phyloP scores from a whole-genome alignment of 768 basidiomycete species.

The Leccinellum albellum region DNA sequence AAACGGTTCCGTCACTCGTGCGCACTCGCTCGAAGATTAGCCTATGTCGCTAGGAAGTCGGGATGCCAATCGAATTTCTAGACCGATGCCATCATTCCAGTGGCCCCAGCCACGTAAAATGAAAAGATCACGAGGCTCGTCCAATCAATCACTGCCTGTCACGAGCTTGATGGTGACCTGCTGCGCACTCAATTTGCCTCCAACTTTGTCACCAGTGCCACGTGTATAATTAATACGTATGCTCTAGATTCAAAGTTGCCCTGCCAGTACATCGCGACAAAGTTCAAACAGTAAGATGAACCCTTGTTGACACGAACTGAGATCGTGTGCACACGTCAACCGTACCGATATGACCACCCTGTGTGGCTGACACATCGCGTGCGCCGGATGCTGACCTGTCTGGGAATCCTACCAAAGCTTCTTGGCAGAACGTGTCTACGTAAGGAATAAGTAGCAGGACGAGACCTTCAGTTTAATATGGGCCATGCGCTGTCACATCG shows the following conservation, averaged over 20 bases:
- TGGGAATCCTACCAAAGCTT: neutral
- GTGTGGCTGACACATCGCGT: slow-evolving; percentile 7
- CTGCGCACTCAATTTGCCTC: neutral
- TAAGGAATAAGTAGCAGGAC: neutral
- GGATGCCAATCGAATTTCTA: neutral
- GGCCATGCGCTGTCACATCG: neutral
- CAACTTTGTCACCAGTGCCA: neutral
- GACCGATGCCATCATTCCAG: neutral
- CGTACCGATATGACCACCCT: neutral
- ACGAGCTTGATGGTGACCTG: neutral
- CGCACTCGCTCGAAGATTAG: neutral
- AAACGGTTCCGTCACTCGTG: neutral
- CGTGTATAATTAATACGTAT: slow-evolving; percentile 1
- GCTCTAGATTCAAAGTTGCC: too few species aligned
- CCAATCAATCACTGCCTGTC: slow-evolving; percentile 6
- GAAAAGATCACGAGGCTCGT: neutral
- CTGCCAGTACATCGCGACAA: neutral
- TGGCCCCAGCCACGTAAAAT: neutral
- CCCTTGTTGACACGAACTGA: neutral
- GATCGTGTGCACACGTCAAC: neutral
- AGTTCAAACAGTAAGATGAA: too few species aligned
- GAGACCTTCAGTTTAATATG: neutral
- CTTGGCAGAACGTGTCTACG: neutral
- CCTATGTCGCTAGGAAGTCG: neutral
- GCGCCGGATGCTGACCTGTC: neutral